Base-by-base conservation (phyloP, 2,329 filamentous ascomycete species). In the Xylariomycetidae sp. region DNA sequence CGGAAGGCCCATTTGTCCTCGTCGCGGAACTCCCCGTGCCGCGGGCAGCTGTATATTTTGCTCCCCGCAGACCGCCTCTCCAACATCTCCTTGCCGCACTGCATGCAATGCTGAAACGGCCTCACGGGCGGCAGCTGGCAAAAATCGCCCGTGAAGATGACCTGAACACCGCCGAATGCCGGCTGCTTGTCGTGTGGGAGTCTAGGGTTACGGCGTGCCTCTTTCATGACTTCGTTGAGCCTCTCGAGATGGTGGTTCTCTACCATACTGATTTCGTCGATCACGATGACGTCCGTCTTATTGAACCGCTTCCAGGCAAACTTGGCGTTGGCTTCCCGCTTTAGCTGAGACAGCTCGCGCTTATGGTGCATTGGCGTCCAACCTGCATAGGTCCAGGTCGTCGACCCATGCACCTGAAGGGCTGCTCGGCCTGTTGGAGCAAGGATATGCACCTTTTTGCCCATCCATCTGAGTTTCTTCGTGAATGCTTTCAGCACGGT, bases 261-360 rank as follows among this genome's bases (percentile, higher is more conserved):
- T 0, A 82, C 63, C 79, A 83, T 83, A 41, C 70, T 77, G 37
- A 84, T 74, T 53, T 83, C 80, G 44, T 83, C 78, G 12, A 83
- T 74, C 16, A 83, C 66, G 2, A 83, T 60, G 1, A 79, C 69
- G 31, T 81, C 62, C 0, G 70, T 75, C 0, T 51, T 19, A 0
- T 14, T 46, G 2, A 77, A 52, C 0, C 68, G 59, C 2, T 58
- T 49, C 15, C 42, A 52, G 1, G 62, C 48, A 3, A 54, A 48
- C 8, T 53, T 58, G 16, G 56, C 45, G 13, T 50, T 51, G 0
- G 62, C 60, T 2, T 28, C 46, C 1, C 20, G 4, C 20, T 50
- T 52, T 15, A 73, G 37, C 1, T 56, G 39, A 0, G 59, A 31
- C 1, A 75, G 43, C 0, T 61, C 41, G 22, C 54, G 55, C 36